Evolutionary conservation across 768 basidiomycete species (phyloP), one percentile per base, ranked within the genome.

Genomic region (Pulveroboletus sp.): DNA sequence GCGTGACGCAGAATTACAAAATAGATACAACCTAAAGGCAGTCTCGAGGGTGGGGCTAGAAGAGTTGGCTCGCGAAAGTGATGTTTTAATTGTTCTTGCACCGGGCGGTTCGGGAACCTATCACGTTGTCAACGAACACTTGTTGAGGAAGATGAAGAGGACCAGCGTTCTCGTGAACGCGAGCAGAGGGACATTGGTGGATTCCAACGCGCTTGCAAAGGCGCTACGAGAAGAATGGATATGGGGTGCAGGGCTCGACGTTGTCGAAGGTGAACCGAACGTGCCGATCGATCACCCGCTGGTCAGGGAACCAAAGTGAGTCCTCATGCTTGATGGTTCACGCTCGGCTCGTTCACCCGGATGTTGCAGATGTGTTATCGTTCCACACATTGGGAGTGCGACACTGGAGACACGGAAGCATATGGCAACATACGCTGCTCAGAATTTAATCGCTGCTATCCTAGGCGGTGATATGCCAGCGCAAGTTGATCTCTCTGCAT

Each of bases 331-430:
- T 24, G 37, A 36, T 37, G n/a, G 11, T 43, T 11, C 28, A 45
- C 49, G 30, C 18, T 37, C 6, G 21, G 10, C 30, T 50, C 36
- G 43, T 36, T 28, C 9, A 12, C 12, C 15, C 35, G 21, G 36
- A 32, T 21, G 54, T 7, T 18, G 12, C 60, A 92, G 87, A 64
- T 90, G 86, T 55, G 76, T 86, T 8, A 78, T 95, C 10, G 56
- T 99, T 28, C 95, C 95, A 0, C 95, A 99, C 61, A 84, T 99
- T 44, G 96, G 82, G 17, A 92, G 89, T 55, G 94, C 90, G 3
- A 94, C 93, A 14, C 71, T 81, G 9, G 89, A 96, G 69, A 92
- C 93, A 3, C 75, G 93, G 47, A 65, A 79, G 45, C 85, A 76
- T 8, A 96, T 96, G 93, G 90, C 85, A 1, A 79, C 76, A 2